Percentiles rank a stretch among this genome's conserved stretches.
These are phyloP conservation scores for Vigna hirtella DNA, from an alignment of 306 rosid species.

Conservation along the genomic window DNA sequence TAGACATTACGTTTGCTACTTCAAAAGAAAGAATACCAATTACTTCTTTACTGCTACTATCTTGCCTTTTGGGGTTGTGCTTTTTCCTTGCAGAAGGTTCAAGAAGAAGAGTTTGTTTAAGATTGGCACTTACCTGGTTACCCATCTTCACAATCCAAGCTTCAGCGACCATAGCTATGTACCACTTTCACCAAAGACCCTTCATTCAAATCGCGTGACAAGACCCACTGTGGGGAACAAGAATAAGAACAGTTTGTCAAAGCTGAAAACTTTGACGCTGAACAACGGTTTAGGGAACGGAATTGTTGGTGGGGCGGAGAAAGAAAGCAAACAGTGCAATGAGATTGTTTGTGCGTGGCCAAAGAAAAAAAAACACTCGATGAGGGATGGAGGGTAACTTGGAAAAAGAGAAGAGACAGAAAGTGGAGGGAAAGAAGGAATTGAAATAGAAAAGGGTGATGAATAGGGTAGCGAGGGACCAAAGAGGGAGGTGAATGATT, in stretches of 20 bases:
- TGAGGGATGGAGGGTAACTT: too few species aligned
- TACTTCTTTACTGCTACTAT: conserved; percentile 40
- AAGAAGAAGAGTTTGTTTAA: conserved; percentile 78
- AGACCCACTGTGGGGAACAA: conserved; percentile 29
- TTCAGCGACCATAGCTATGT: conserved; percentile 85
- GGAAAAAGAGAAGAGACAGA: neutral
- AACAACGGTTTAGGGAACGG: neutral
- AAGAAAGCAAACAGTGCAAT: conserved; percentile 6
- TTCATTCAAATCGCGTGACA: conserved; percentile 35
- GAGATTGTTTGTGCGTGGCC: neutral
- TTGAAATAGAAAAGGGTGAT: neutral
- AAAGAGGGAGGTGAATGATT: neutral
- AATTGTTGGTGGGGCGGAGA: conserved; percentile 36
- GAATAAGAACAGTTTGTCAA: conserved; percentile 22
- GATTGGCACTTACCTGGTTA: conserved; percentile 87
- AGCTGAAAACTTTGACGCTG: conserved; percentile 42
- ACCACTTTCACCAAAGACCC: conserved; percentile 38
- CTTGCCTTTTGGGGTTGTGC: conserved; percentile 45
- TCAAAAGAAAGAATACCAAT: conserved; percentile 95
- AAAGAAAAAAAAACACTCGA: neutral
- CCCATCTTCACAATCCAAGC: conserved; percentile 97
- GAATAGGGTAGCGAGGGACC: neutral
- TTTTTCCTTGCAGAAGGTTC: conserved; percentile 66
- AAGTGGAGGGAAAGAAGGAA: conserved; percentile 33
- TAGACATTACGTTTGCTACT: conserved; percentile 91